Conservation (phyloP, 1,139 yeast species). For the Debaryomyces fabryi region DNA sequence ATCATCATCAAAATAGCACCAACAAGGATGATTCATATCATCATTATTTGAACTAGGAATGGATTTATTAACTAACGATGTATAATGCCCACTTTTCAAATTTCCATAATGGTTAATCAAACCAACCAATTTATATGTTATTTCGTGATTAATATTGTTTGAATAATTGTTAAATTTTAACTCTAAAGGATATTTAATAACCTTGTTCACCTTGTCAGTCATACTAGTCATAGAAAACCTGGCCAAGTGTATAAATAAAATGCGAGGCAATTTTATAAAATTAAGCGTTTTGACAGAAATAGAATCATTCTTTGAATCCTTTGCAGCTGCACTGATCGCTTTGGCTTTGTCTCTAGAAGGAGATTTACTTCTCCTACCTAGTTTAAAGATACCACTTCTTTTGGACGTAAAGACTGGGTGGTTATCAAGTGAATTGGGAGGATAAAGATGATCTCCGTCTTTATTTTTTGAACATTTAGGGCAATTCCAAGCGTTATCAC, state of each 20-base stretch:
- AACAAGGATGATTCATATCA: constrained; percentile 34
- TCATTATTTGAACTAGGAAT: constrained; percentile 30
- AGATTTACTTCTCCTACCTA: constrained; percentile 39
- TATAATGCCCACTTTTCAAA: constrained; percentile 74
- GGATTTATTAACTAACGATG: constrained; percentile 62
- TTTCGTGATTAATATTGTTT: constrained; percentile 33
- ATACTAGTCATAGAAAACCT: constrained; percentile 57
- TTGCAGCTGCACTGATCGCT: not conserved
- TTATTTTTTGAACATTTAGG: constrained; percentile 57
- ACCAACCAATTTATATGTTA: constrained; percentile 58
- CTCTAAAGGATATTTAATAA: constrained; percentile 54
- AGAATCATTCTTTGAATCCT: constrained; percentile 12
- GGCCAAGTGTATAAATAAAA: constrained; percentile 66
- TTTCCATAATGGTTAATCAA: constrained; percentile 73
- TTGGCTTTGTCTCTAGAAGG: constrained; percentile 28
- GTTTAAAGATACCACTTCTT: constrained; percentile 38
- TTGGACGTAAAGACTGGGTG: constrained; percentile 42
- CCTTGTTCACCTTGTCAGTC: constrained; percentile 57
- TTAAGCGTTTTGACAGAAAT: constrained; percentile 56
- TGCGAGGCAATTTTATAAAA: constrained; percentile 65
- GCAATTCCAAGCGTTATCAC: constrained; percentile 81
- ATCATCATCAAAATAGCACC: constrained; percentile 81
- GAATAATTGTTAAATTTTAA: constrained; percentile 47
- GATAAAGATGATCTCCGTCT: constrained; percentile 16
- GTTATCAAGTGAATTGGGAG: constrained; percentile 26